Percentiles rank a stretch among this genome's conserved stretches.
phyloP scores from a whole-genome alignment of 2,329 filamentous ascomycete species.

The Xylaria sp. region DNA sequence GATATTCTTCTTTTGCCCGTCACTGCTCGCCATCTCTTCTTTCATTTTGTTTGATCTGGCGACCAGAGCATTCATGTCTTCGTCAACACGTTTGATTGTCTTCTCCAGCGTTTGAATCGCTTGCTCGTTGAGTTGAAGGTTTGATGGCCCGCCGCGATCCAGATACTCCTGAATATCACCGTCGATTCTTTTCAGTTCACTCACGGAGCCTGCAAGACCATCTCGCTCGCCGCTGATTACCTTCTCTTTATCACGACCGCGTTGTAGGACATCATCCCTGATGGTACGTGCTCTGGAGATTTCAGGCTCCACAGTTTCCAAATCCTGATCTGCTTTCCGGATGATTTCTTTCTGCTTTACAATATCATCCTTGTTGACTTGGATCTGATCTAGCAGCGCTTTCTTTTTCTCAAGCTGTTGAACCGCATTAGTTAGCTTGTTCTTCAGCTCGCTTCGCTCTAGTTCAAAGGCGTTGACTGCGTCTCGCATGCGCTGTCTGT shows the following conservation, averaged over 20 bases:
- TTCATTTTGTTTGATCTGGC: conserved; percentile 71
- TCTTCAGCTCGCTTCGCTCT: conserved; percentile 67
- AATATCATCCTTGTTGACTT: conserved; percentile 65
- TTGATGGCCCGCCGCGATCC: conserved; percentile 65
- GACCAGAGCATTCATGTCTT: conserved; percentile 61
- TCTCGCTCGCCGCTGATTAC: conserved; percentile 66
- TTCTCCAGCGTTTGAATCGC: conserved; percentile 64
- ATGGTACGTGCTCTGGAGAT: conserved; percentile 69
- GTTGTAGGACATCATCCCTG: conserved; percentile 69
- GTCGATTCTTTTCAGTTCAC: conserved; percentile 70
- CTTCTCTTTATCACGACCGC: conserved; percentile 67
- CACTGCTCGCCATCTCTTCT: conserved; percentile 70
- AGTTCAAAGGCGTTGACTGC: conserved; percentile 68
- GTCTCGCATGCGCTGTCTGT: conserved; percentile 66
- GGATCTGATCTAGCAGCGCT: conserved; percentile 63
- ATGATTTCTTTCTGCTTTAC: conserved; percentile 64
- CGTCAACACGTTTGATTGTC: conserved; percentile 59
- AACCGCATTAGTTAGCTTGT: conserved; percentile 63
- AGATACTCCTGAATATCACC: conserved; percentile 75
- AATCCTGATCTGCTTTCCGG: conserved; percentile 62
- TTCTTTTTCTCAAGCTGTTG: conserved; percentile 79
- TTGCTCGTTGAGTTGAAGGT: conserved; percentile 63
- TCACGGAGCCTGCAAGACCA: conserved; percentile 65
- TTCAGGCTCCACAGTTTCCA: conserved; percentile 69
- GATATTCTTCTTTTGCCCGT: conserved; percentile 80